Evolutionary conservation across 768 basidiomycete species (phyloP), one percentile per base, ranked within the genome.

Genomic region (Phylloporus sp.): DNA sequence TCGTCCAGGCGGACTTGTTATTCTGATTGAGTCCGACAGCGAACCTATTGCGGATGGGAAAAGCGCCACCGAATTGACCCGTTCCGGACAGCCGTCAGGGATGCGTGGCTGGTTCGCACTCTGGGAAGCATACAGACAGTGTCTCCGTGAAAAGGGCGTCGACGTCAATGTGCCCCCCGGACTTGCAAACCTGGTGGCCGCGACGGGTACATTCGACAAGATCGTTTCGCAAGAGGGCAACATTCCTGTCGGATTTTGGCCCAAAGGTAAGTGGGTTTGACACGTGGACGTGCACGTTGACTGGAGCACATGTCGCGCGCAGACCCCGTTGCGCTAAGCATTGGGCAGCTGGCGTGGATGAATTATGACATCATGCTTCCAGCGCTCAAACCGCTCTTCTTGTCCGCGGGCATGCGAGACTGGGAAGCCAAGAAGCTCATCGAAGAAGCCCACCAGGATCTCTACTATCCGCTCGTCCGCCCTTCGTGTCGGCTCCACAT

Each of bases 261-360:
- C 80, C 23, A 71, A 69, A 70, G 82, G 83, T 80, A 48, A 46
- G 65, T 48, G 29, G 36, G 6, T 23, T 39, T 38, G 40, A 17
- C 23, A 39, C 44, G 50, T 49, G 45, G 26, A n/a, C 26, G 35
- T 49, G 46, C 28, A 28, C n/a, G 45, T 18, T 44, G 36, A 61
- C 44, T 33, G 28, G 39, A 52, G 14, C 44, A 29, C 37, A 27
- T 18, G 44, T 56, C 41, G 35, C 27, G 39, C 48, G 17, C 39
- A 85, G 84, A 85, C 62, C 70, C 72, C 8, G 66, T 75, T 42
- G 70, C 76, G 28, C 71, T 85, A 28, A 83, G 80, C 20, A 75
- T 83, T 39, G 84, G 82, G 7, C 82, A 86, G 55, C 65, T 86
- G 18, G 81, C 82, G 32, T 86, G 84, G 84, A 79, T 85, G 80